Evolutionary conservation across 106 monocot species (phyloP), one percentile per base, ranked within the genome.

Genomic region (Dendrobium nobile): DNA sequence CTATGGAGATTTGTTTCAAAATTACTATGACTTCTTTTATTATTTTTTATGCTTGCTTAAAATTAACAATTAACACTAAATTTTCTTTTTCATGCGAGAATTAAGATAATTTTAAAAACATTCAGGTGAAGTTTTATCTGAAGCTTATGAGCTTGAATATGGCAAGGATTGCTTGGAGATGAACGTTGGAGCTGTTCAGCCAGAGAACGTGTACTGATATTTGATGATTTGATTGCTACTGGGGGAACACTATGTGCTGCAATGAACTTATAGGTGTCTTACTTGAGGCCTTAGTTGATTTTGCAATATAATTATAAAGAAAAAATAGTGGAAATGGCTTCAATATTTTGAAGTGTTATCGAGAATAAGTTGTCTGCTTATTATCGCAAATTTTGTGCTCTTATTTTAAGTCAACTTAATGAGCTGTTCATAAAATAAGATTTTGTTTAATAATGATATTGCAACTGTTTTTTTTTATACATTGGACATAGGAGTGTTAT

Each of bases 221-320:
- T 91, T 26, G 91, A 91, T 88, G 91, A 91, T 77, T 43, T 91
- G 73, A 85, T 91, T 80, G 91, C 88, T 5, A 91, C 91, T 58
- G 91, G 91, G 47, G 91, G 91, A 31, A 91, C 91, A 45, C 85
- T 91, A 15, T 87, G 79, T 85, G 91, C 91, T 79, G 91, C 91
- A 70, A 91, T 91, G 68, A 84, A 61, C 85, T 91, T 58, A 43
- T 91, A 78, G 91, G 91, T 91, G 33, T 16, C 48, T 42, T 26
- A 8, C 13, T 75, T 19, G 24, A 18, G 67, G 1, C 10, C 41
- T 20, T 43, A 20, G 43, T 44, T 70, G 27, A 37, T 70, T 70
- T 70, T 37, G 2, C 13, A 20, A 74, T 5, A 24, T 40, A 10
- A 40, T 19, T 73, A 41, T 73, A 73, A 73, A 31, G 28, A 16